Base-by-base conservation (phyloP, 257 asterid species). In the Vinca minor region DNA sequence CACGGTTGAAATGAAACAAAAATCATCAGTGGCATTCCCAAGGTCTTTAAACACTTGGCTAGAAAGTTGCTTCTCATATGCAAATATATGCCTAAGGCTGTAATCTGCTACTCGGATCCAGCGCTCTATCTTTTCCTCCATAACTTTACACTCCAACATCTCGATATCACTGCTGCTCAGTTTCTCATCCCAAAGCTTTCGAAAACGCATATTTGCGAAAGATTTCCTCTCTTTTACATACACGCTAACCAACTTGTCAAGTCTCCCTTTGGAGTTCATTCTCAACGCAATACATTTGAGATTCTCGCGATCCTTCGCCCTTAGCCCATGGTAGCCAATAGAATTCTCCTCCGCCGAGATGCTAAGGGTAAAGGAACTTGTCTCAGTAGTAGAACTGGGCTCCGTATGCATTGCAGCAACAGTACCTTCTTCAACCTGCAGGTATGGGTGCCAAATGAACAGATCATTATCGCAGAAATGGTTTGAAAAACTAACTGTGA, bases 61-160 rank as follows among this genome's bases (percentile, higher is more conserved):
- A 56, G 82, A 79, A 1, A 82, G 57, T 49, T 59, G 78, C 78
- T 71, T 77, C 71, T 79, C 88, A 35, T 79, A 64, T 0, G 83
- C 74, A 11, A 79, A 77, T 9, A 82, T 62, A 15, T 65, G 47
- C 34, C 76, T 73, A 23, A 82, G 44, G 31, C 78, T 74, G 36
- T 66, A 71, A 62, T 70, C 66, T 1, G 78, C 78, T 1, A 77
- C 83, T 4, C 77, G 78, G 48, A 77, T 82, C 88, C 88, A 82
- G 8, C 73, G 67, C 13, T 71, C 41, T 47, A 82, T 82, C 72
- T 79, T 79, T 6, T 70, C 48, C 76, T 82, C 85, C 46, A 79
- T 58, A 10, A 59, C 42, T n/a, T 73, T 79, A 83, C 83, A 77
- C n/a, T 79, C 83, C 44, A 82, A 68, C 45, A 76, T 72, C 48